A percentile compares a stretch with the other conserved stretches of the same genome.
Conservation (phyloP, 352 stramenopile species). For the Elongisporangium undulatum region DNA sequence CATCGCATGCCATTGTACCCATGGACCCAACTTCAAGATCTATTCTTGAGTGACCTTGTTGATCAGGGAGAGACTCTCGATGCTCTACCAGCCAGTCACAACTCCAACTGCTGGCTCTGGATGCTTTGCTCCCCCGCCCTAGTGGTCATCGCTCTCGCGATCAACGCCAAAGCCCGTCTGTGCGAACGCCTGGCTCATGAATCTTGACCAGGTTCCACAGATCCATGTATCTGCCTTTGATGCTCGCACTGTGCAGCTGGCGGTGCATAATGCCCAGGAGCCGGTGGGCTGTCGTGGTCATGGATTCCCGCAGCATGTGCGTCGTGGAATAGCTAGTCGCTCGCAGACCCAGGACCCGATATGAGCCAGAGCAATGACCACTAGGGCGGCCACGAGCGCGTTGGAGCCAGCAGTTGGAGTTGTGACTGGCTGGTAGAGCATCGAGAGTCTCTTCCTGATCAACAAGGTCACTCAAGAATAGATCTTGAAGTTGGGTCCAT, state of each 20-base stretch:
- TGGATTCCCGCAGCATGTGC: constrained; percentile 26
- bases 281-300: constrained; percentile 29
- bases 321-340: constrained; percentile 31
- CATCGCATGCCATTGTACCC: too few relatives aligned
- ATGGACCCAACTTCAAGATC: not conserved
- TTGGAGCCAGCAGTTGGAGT: not conserved
- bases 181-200: constrained; percentile 38
- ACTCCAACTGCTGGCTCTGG: not conserved
- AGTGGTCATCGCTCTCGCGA: not conserved
- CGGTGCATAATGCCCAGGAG: constrained; percentile 21
- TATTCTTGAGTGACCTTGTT: not conserved
- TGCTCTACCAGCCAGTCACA: not conserved
- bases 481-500: not conserved
- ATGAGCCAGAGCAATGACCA: not conserved
- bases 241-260: constrained; percentile 11
- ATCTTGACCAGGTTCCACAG: constrained; percentile 35
- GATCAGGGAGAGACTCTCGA: too few relatives aligned
- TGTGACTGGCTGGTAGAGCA: not conserved
- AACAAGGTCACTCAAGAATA: not conserved
- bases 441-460: too few relatives aligned
- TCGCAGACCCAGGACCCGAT: too few relatives aligned
- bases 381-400: not conserved
- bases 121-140: not conserved
- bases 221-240: constrained; percentile 10
- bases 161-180: constrained; percentile 36